Evolutionary conservation across 768 basidiomycete genomes (phyloP).

Genomic region (Lactarius pseudohatsudake): DNA sequence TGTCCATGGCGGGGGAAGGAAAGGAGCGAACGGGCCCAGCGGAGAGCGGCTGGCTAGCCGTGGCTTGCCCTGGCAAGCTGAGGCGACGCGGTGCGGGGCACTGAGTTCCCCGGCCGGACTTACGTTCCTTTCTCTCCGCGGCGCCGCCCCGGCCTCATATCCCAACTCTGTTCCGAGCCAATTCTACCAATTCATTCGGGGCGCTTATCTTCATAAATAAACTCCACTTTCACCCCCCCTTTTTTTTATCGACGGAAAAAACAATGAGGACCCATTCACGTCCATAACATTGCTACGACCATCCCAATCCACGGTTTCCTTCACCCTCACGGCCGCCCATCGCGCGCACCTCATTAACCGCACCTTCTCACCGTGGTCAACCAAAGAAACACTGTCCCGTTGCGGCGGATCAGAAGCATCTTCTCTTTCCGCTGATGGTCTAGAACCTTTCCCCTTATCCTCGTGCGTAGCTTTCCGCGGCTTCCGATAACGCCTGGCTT

Average conservation of each 20-base stretch:
- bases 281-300: conserved; percentile 12
- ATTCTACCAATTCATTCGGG: conserved; percentile 21
- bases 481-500: conserved; percentile 29
- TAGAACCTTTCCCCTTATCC: conserved; percentile 29
- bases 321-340: conserved; percentile 26
- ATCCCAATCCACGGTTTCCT: conserved; percentile 14
- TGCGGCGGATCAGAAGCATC: conserved; percentile 29
- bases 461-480: conserved; percentile 29
- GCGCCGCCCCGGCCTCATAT: conserved; percentile 29
- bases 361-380: conserved; percentile 26
- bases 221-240: background rate
- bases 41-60: conserved; percentile 57
- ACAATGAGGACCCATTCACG: conserved; percentile 9
- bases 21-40: conserved; percentile 30
- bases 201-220: background rate
- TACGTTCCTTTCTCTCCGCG: conserved; percentile 31
- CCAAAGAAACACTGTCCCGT: conserved; percentile 26
- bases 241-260: background rate
- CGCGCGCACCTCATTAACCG: conserved; percentile 27
- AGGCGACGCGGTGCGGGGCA: conserved; percentile 29
- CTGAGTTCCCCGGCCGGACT: conserved; percentile 30
- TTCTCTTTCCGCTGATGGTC: conserved; percentile 25
- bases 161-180: conserved; percentile 19
- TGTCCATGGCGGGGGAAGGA: conserved; percentile 54
- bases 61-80: conserved; percentile 35